Percentiles rank a stretch among this genome's conserved stretches.
These are phyloP conservation scores for Linaria vulgaris DNA, from an alignment of 257 asterid genomes.

Conservation along the genomic window DNA sequence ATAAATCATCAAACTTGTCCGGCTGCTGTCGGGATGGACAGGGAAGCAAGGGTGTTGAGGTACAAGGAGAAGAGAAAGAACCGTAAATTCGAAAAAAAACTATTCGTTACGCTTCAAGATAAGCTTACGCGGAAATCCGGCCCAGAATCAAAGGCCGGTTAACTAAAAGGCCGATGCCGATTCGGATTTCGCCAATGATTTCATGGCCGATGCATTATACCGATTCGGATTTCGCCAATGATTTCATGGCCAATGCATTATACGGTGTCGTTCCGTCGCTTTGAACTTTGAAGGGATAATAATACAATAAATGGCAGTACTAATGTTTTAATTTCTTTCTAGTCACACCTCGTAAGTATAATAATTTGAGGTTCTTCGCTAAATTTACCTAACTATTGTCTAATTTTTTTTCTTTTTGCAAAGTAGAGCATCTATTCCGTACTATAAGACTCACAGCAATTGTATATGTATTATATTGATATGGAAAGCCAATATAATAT, in stretches of 20 bases:
- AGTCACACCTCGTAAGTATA: background rate
- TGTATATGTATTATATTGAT: too few species aligned
- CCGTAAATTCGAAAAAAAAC: conserved; percentile 71
- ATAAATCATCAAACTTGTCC: conserved; percentile 32
- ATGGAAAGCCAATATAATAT: too few species aligned
- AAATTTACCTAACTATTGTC: background rate
- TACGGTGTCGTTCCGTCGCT: conserved; percentile 54
- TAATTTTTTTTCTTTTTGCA: too few species aligned
- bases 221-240: conserved; percentile 34
- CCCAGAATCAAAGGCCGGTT: conserved; percentile 83
- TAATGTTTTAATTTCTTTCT: background rate
- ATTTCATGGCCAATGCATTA: conserved; percentile 34
- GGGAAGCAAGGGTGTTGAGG: conserved; percentile 76
- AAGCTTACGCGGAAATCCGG: conserved; percentile 78
- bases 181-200: conserved; percentile 32
- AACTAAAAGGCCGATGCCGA: conserved; percentile 50
- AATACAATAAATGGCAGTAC: background rate
- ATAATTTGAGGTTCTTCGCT: background rate
- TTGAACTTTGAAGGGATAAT: conserved; percentile 15
- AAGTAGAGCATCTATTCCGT: too few species aligned
- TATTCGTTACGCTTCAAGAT: conserved; percentile 71
- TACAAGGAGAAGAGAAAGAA: conserved; percentile 73
- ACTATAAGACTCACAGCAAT: too few species aligned
- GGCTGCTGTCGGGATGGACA: conserved; percentile 44
- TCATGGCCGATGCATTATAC: conserved; percentile 32